phyloP scores from a whole-genome alignment of 2,329 filamentous ascomycete genomes.

The Fusarium pseudocircinatum region DNA sequence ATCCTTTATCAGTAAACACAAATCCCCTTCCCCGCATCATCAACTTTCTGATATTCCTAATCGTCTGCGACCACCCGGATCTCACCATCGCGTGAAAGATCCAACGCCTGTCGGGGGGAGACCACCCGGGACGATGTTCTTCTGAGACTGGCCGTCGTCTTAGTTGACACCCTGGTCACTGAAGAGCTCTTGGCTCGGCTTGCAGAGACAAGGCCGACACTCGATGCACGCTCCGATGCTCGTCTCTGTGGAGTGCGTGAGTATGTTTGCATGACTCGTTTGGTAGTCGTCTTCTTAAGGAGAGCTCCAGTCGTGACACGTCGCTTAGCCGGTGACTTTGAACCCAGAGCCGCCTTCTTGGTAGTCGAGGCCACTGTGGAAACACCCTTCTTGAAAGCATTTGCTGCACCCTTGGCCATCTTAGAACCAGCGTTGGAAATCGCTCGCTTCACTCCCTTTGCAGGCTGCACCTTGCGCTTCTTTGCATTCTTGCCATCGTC shows the following conservation, averaged over 20 bases:
- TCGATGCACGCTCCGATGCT: slow-evolving; percentile 30
- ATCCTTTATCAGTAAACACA: slow-evolving; percentile 27
- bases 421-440: slow-evolving; percentile 49
- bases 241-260: slow-evolving; percentile 40
- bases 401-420: slow-evolving; percentile 50
- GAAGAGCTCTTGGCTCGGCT: slow-evolving; percentile 23
- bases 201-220: slow-evolving; percentile 28
- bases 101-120: slow-evolving; percentile 35
- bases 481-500: slow-evolving; percentile 58
- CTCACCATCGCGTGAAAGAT: slow-evolving; percentile 32
- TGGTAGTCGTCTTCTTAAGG: slow-evolving; percentile 45
- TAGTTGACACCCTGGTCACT: slow-evolving; percentile 23
- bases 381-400: slow-evolving; percentile 50
- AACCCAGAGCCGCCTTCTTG: slow-evolving; percentile 41
- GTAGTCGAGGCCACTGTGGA: slow-evolving; percentile 45
- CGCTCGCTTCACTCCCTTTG: slow-evolving; percentile 48
- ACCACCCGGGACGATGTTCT: slow-evolving; percentile 15
- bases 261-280: slow-evolving; percentile 46
- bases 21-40: slow-evolving; percentile 9
- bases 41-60: slow-evolving; percentile 10
- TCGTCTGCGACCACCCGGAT: slow-evolving; percentile 36
- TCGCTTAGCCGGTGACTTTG: slow-evolving; percentile 42
- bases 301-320: slow-evolving; percentile 39
- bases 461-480: slow-evolving; percentile 53
- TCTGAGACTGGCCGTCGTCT: slow-evolving; percentile 23